phyloP scores from a whole-genome alignment of 1,139 yeast genomes.

The Casaregolazyma suthepensis region DNA sequence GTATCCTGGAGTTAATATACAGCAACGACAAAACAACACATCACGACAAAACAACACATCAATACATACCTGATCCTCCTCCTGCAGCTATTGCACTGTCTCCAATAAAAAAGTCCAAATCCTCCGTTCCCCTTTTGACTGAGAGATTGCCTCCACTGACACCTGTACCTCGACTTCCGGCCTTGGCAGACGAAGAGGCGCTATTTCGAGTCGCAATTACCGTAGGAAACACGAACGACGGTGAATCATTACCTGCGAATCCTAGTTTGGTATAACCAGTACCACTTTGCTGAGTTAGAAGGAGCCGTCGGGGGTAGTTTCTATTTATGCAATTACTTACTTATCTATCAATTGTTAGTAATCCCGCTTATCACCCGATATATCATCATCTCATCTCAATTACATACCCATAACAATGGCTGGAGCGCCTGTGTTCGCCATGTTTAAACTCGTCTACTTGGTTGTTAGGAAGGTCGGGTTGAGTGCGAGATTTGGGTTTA shows the following conservation, averaged over 20 bases:
- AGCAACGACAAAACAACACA: neutral
- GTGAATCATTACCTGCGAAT: conserved; percentile 97
- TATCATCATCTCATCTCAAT: neutral
- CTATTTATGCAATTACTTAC: conserved; percentile 3
- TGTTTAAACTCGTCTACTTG: conserved; percentile 2
- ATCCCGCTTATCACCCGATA: neutral
- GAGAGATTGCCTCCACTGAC: conserved; percentile 38
- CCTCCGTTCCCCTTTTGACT: conserved; percentile 86
- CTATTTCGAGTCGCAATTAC: conserved; percentile 78
- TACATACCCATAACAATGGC: conserved; percentile 16
- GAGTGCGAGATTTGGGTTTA: neutral
- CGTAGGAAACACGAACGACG: conserved; percentile 95
- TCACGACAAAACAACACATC: neutral
- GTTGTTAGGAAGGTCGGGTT: neutral
- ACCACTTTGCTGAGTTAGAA: conserved; percentile 47
- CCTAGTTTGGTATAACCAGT: conserved; percentile 97
- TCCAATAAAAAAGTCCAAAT: conserved; percentile 91
- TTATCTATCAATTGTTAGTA: conserved; percentile 9
- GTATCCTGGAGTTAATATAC: conserved; percentile 43
- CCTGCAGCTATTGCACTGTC: conserved; percentile 91
- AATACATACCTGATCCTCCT: conserved; percentile 53
- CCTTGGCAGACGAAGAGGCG: conserved; percentile 9
- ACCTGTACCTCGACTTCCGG: conserved; percentile 29
- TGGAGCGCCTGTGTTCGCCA: conserved; percentile 15
- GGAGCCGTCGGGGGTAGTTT: neutral